Evolutionary conservation across 2,329 filamentous ascomycete species (phyloP).

Genomic region (Ophiostoma sp.): DNA sequence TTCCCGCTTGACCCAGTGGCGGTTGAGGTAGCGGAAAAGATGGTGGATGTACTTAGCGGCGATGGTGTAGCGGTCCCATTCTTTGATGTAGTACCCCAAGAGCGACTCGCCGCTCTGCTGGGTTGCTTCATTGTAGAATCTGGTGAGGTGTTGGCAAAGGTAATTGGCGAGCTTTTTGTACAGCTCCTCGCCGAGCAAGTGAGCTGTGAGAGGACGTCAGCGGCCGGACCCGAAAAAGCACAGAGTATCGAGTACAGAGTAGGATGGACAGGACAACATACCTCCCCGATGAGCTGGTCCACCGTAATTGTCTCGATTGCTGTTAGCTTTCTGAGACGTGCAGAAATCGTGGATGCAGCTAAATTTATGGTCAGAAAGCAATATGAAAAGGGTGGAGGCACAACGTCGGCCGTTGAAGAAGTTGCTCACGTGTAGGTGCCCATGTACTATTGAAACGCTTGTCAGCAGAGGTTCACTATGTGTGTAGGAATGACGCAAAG

Average conservation of each 20-base stretch:
- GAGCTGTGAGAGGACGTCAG: conserved; percentile 51
- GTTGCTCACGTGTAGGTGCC: conserved; percentile 75
- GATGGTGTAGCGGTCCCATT: conserved; percentile 93
- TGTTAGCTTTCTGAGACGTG: conserved; percentile 75
- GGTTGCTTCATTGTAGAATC: conserved; percentile 3
- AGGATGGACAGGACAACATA: not conserved
- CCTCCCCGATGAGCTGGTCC: conserved; percentile 12
- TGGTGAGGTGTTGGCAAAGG: conserved; percentile 65
- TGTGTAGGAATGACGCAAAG: not conserved
- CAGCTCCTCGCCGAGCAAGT: conserved; percentile 90
- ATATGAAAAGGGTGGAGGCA: not conserved
- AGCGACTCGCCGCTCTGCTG: conserved; percentile 84
- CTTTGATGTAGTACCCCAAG: conserved; percentile 86
- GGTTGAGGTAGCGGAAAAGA: conserved; percentile 89
- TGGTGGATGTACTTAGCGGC: conserved; percentile 98
- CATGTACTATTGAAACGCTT: conserved; percentile 65
- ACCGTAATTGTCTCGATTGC: not conserved
- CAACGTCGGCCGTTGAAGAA: not conserved
- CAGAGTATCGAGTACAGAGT: not conserved
- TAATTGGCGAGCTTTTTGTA: conserved; percentile 89
- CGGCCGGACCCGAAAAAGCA: not conserved
- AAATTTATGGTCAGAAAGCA: conserved; percentile 34
- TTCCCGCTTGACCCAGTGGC: conserved; percentile 98
- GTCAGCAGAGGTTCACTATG: conserved; percentile 5
- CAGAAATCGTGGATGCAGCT: conserved; percentile 98